Evolutionary conservation across 2,329 filamentous ascomycete species (phyloP).

Genomic region (Zalaria sp.): DNA sequence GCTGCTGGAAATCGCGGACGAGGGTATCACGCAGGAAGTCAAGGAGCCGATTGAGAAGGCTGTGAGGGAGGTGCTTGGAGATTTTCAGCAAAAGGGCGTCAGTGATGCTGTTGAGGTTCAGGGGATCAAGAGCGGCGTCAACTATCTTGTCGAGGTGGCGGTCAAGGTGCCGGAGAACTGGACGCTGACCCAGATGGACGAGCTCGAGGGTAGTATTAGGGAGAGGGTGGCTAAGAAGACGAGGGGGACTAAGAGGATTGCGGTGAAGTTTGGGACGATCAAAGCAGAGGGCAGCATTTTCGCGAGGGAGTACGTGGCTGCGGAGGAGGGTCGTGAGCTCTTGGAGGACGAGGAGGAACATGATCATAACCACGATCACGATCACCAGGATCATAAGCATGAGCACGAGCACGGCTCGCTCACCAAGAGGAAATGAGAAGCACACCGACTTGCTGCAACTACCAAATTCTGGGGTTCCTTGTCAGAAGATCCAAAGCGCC

Average conservation of each 20-base stretch:
- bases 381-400: slow-evolving; percentile 6
- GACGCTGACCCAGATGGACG: slow-evolving; percentile 56
- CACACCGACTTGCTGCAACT: too few relatives aligned
- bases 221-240: slow-evolving; percentile 61
- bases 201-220: slow-evolving; percentile 61
- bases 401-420: neutral
- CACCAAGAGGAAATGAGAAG: neutral
- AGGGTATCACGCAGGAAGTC: slow-evolving; percentile 73
- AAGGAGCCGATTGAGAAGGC: slow-evolving; percentile 57
- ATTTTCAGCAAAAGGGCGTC: slow-evolving; percentile 13
- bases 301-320: slow-evolving; percentile 52
- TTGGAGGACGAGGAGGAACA: slow-evolving; percentile 9
- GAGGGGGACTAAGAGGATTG: slow-evolving; percentile 69
- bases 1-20: slow-evolving; percentile 81
- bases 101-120: slow-evolving; percentile 49
- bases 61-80: slow-evolving; percentile 43
- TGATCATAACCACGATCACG: slow-evolving; percentile 14
- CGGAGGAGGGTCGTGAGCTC: neutral
- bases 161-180: slow-evolving; percentile 63
- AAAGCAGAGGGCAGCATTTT: slow-evolving; percentile 43
- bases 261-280: slow-evolving; percentile 67
- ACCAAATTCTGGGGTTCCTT: too few relatives aligned
- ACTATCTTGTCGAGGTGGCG: slow-evolving; percentile 85
- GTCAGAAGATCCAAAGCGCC: too few relatives aligned
- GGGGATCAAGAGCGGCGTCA: slow-evolving; percentile 91